phyloP scores from a whole-genome alignment of 495 filamentous ascomycete species.

The Bacidia rubella region DNA sequence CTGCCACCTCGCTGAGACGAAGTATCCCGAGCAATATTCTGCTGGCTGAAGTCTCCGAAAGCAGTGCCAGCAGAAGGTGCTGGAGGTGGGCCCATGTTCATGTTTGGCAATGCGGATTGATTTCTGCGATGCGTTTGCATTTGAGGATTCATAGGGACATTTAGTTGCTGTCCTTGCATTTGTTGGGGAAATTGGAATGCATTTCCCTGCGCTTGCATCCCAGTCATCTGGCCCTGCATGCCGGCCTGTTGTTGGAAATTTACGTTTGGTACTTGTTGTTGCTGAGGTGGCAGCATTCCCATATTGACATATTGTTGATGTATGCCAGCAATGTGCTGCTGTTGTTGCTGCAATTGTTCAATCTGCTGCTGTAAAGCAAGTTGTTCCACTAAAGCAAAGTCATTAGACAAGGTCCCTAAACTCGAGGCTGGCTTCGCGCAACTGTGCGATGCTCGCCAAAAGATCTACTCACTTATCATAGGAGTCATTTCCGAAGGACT shows the following conservation, averaged over 20 bases:
- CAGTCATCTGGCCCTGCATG: slow-evolving; percentile 52
- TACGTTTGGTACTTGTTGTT: slow-evolving; percentile 67
- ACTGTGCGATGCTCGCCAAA: too few species aligned
- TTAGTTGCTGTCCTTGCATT: slow-evolving; percentile 57
- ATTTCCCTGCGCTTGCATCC: slow-evolving; percentile 66
- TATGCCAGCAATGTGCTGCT: slow-evolving; percentile 91
- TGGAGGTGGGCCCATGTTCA: slow-evolving; percentile 86
- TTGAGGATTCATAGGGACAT: slow-evolving; percentile 61
- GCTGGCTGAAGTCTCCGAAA: slow-evolving; percentile 65
- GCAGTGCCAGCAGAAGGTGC: slow-evolving; percentile 83
- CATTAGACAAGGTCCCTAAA: too few species aligned
- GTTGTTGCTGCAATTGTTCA: slow-evolving; percentile 92
- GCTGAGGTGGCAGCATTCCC: slow-evolving; percentile 68
- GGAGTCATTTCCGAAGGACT: slow-evolving; percentile 97
- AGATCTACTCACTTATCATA: slow-evolving; percentile 97
- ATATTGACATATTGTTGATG: slow-evolving; percentile 97
- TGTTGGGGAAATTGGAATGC: slow-evolving; percentile 85
- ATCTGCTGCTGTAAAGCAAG: slow-evolving; percentile 97
- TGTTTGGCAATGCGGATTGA: slow-evolving; percentile 89
- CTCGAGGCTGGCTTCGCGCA: too few species aligned
- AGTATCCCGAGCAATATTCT: slow-evolving; percentile 52
- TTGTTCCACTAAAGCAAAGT: slow-evolving; percentile 66
- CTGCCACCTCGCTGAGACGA: slow-evolving; percentile 58
- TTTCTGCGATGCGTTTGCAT: slow-evolving; percentile 87
- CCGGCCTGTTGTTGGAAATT: slow-evolving; percentile 38